A percentile compares a stretch with the other conserved stretches of the same genome.
These are phyloP conservation scores for Dryas integrifolia DNA, from an alignment of 331 rosid genomes.

Conservation along the genomic window DNA sequence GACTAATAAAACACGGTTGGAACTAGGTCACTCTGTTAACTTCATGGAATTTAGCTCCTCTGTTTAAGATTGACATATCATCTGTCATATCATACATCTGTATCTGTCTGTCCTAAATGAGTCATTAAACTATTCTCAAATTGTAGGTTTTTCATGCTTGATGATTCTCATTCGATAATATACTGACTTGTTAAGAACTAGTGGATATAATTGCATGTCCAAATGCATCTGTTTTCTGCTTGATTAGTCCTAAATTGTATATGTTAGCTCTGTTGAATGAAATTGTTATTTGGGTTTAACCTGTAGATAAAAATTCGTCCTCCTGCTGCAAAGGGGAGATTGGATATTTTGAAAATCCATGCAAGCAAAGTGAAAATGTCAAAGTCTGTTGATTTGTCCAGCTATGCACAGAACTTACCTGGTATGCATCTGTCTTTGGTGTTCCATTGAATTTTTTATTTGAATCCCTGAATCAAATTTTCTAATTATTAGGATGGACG, in stretches of 20 bases:
- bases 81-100: background rate
- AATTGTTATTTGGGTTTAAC: constrained; percentile 31
- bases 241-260: constrained; percentile 15
- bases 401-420: constrained; percentile 86
- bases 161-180: background rate
- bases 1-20: constrained; percentile 10
- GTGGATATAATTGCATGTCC: background rate
- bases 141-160: background rate
- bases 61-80: background rate
- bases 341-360: constrained; percentile 85
- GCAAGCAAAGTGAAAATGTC: constrained; percentile 93
- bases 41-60: background rate
- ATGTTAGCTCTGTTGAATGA: constrained; percentile 20
- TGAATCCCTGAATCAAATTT: constrained; percentile 28
- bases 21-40: background rate
- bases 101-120: background rate
- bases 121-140: background rate
- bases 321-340: constrained; percentile 85
- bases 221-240: constrained; percentile 4
- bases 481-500: constrained; percentile 70
- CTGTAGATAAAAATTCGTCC: constrained; percentile 79
- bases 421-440: constrained; percentile 39
- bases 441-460: constrained; percentile 12
- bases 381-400: constrained; percentile 71
- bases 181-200: background rate